Evolutionary conservation across 176 grass and related monocot species (phyloP), one percentile per base, ranked within the genome.

Genomic region (Carex kokanica): DNA sequence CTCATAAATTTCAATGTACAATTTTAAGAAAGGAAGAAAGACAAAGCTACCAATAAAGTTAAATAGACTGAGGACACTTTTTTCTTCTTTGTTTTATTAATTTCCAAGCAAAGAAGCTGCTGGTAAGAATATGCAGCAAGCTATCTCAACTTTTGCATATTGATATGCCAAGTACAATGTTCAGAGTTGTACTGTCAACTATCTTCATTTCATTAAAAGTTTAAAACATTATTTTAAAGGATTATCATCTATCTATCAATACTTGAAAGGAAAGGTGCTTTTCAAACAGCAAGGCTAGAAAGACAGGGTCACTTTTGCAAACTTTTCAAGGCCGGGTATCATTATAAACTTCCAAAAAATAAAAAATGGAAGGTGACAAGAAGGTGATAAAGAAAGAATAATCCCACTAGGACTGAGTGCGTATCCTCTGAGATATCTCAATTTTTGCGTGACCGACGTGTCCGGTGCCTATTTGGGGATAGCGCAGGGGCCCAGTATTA

Each of bases 391-490:
- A n/a, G 49, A 23, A 67, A 64, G 17, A 82, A 82, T 82, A 67
- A 82, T 67, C 80, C 80, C 80, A 82, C 80, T 65, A 66, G 38
- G 58, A 82, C 60, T 65, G n/a, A n/a, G n/a, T n/a, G n/a, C n/a
- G n/a, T n/a, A n/a, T n/a, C n/a, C n/a, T n/a, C n/a, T n/a, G n/a
- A n/a, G n/a, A n/a, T n/a, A n/a, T n/a, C n/a, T n/a, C n/a, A n/a
- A n/a, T n/a, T n/a, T n/a, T n/a, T n/a, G n/a, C n/a, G n/a, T n/a
- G n/a, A n/a, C n/a, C n/a, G n/a, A n/a, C n/a, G n/a, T n/a, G n/a
- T n/a, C n/a, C n/a, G n/a, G n/a, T n/a, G n/a, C n/a, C n/a, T n/a
- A n/a, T n/a, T n/a, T n/a, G n/a, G n/a, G n/a, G n/a, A n/a, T n/a
- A n/a, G n/a, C n/a, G n/a, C n/a, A n/a, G n/a, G n/a, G n/a, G n/a